phyloP scores from a whole-genome alignment of 2,329 filamentous ascomycete genomes.

The Fusarium sp. region DNA sequence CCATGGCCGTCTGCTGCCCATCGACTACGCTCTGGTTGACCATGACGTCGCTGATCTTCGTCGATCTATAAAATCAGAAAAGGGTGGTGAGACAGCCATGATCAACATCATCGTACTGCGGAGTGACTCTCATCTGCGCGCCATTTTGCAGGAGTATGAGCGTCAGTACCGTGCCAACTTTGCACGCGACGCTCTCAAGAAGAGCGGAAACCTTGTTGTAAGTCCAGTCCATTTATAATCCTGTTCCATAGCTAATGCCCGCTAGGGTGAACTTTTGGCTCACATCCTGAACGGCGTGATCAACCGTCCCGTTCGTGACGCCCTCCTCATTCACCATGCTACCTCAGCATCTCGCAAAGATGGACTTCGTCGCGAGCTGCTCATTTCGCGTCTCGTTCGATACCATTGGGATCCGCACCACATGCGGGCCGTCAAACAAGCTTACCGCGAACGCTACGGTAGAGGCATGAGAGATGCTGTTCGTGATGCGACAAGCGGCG shows the following conservation, averaged over 20 bases:
- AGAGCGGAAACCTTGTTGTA: slow-evolving; percentile 93
- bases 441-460: slow-evolving; percentile 83
- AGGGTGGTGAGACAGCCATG: slow-evolving; percentile 89
- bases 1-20: slow-evolving; percentile 65
- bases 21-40: slow-evolving; percentile 71
- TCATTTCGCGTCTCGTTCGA: slow-evolving; percentile 88
- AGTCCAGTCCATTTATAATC: slow-evolving; percentile 54
- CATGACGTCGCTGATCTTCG: slow-evolving; percentile 80
- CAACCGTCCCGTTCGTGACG: slow-evolving; percentile 93
- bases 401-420: slow-evolving; percentile 93
- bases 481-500: slow-evolving; percentile 77
- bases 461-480: slow-evolving; percentile 81
- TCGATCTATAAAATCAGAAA: slow-evolving; percentile 74
- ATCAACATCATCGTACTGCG: slow-evolving; percentile 84
- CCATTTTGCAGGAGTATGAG: slow-evolving; percentile 83
- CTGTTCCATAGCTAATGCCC: slow-evolving; percentile 9
- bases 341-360: slow-evolving; percentile 79
- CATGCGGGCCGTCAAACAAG: slow-evolving; percentile 80
- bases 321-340: slow-evolving; percentile 90
- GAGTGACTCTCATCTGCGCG: slow-evolving; percentile 83
- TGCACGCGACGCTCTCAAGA: slow-evolving; percentile 85
- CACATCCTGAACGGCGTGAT: slow-evolving; percentile 97
- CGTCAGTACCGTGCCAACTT: slow-evolving; percentile 81
- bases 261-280: slow-evolving; percentile 88
- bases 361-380: slow-evolving; percentile 80